Percentiles rank a stretch among this genome's conserved stretches.
Conservation (phyloP, 345 rosid genomes). For the Camelina neglecta region DNA sequence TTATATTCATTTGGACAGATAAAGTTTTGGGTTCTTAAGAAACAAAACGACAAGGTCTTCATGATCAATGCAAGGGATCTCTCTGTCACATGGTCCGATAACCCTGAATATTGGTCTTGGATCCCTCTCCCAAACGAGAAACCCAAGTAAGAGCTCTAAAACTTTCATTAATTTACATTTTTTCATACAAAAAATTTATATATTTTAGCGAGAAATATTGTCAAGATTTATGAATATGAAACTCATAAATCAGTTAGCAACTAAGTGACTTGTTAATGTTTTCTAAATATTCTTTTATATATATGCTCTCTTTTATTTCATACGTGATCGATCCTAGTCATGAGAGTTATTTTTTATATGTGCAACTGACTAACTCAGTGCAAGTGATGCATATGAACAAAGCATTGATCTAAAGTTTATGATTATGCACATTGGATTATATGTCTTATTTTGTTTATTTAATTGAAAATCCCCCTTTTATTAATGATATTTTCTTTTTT, state of each 20-base stretch:
- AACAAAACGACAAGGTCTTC: conserved; percentile 45
- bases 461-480: too few relatives aligned
- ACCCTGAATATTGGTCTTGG: conserved; percentile 59
- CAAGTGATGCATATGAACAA: too few relatives aligned
- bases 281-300: not conserved
- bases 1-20: not conserved
- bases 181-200: not conserved
- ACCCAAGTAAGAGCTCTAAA: conserved; percentile 30
- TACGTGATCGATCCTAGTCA: not conserved
- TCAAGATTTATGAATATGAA: not conserved
- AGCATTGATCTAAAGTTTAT: too few relatives aligned
- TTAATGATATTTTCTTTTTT: too few relatives aligned
- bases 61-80: conserved; percentile 57
- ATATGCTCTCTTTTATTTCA: not conserved
- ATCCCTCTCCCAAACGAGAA: conserved; percentile 26
- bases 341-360: too few relatives aligned
- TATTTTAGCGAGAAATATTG: not conserved
- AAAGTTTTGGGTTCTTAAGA: not conserved
- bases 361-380: too few relatives aligned
- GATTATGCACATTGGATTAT: too few relatives aligned
- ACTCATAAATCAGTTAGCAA: too few relatives aligned
- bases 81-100: conserved; percentile 54
- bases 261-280: not conserved
- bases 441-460: too few relatives aligned
- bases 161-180: not conserved